Conservation (phyloP, 306 rosid species). For the Cicer yamashitae region DNA sequence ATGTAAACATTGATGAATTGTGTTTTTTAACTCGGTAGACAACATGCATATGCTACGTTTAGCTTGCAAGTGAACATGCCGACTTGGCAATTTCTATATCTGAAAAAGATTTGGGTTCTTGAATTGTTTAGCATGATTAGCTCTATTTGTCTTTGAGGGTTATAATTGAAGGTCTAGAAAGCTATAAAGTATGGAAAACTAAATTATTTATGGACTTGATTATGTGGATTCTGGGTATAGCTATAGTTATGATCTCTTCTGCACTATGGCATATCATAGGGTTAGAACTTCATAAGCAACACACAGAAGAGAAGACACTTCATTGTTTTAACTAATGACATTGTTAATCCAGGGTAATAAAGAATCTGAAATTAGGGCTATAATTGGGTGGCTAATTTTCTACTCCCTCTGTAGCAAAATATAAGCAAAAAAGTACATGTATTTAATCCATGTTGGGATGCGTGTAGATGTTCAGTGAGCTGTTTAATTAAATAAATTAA, state of each 20-base stretch:
- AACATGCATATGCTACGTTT: constrained; percentile 13
- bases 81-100: background rate
- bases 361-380: constrained; percentile 28
- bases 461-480: background rate
- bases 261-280: constrained; percentile 2
- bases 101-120: background rate
- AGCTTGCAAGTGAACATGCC: background rate
- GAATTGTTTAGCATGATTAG: constrained; percentile 15
- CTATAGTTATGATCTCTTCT: constrained; percentile 20
- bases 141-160: background rate
- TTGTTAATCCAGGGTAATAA: background rate
- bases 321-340: constrained; percentile 6
- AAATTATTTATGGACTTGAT: background rate
- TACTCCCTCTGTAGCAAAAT: background rate
- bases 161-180: constrained; percentile 22
- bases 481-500: constrained; percentile 29
- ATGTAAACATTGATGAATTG: background rate
- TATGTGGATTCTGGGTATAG: background rate
- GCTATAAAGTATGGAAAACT: constrained; percentile 3
- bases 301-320: background rate
- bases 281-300: constrained; percentile 10
- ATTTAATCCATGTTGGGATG: background rate
- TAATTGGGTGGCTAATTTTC: constrained; percentile 12
- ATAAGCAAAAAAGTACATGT: too few relatives aligned
- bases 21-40: constrained; percentile 15